Conservation (phyloP, 108 stramenopile genomes). For the Nitzschia sp. region DNA sequence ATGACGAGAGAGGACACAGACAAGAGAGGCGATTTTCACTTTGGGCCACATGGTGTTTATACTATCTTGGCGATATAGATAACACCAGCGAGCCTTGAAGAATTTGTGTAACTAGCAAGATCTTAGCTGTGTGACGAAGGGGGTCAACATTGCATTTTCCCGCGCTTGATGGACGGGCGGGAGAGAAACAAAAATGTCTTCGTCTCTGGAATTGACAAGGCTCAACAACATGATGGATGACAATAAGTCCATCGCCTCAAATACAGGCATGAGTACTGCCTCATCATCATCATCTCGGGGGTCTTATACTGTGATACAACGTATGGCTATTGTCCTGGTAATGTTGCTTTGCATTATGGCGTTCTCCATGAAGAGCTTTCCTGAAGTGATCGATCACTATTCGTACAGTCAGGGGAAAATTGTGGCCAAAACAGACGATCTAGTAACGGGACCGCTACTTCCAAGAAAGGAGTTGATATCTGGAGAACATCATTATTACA, state of each 20-base stretch:
- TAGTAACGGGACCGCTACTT: slow-evolving; percentile 21
- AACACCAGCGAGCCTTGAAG: too few species aligned
- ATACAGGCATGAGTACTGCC: neutral
- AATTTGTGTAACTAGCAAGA: too few species aligned
- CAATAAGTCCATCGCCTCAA: neutral
- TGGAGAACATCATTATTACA: slow-evolving; percentile 24
- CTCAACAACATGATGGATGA: neutral
- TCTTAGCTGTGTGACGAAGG: too few species aligned
- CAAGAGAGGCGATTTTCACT: too few species aligned
- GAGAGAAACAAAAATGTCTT: neutral
- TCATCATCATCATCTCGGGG: too few species aligned
- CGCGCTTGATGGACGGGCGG: neutral
- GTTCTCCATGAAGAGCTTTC: neutral
- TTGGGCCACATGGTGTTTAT: too few species aligned
- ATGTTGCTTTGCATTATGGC: neutral
- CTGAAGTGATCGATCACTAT: neutral
- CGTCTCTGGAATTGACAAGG: neutral
- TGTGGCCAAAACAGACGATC: slow-evolving; percentile 16
- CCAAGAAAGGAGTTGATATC: neutral
- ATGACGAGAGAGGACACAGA: too few species aligned
- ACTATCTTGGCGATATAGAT: too few species aligned
- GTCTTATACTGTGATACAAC: neutral
- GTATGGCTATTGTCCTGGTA: neutral
- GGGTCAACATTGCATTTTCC: too few species aligned
- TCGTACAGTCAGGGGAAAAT: slow-evolving; percentile 8